A percentile compares a stretch with the other conserved stretches of the same genome.
Conservation (phyloP, 2,329 filamentous ascomycete species). For the Paraphaeosphaeria minitans region DNA sequence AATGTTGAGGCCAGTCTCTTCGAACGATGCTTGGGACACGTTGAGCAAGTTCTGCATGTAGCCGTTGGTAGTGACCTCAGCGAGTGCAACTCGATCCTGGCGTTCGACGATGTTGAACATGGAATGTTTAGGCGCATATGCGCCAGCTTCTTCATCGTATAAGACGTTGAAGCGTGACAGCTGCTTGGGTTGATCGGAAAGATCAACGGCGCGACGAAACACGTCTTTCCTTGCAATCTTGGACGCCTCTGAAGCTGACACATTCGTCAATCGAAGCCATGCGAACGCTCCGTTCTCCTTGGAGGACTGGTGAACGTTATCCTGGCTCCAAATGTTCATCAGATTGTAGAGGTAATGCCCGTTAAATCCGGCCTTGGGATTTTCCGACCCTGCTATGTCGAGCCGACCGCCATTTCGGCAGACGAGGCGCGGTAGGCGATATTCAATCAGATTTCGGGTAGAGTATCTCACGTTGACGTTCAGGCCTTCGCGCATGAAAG, state of each 20-base stretch:
- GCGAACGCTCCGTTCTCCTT: constrained; percentile 74
- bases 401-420: constrained; percentile 81
- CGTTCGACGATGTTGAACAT: constrained; percentile 81
- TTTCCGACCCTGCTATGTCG: constrained; percentile 73
- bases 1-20: constrained; percentile 72
- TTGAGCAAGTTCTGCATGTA: constrained; percentile 78
- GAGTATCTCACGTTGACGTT: constrained; percentile 85
- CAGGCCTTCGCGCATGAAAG: constrained; percentile 86
- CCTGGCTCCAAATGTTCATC: constrained; percentile 88
- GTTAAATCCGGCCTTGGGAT: constrained; percentile 77
- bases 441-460: constrained; percentile 83
- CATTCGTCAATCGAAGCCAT: constrained; percentile 86
- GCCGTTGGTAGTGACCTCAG: constrained; percentile 73
- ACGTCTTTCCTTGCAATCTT: constrained; percentile 70
- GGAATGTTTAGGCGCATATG: constrained; percentile 73
- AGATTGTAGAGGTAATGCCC: constrained; percentile 77
- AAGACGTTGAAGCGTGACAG: constrained; percentile 69
- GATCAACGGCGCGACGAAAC: constrained; percentile 73
- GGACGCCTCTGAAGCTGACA: constrained; percentile 74
- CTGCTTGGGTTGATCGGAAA: constrained; percentile 58
- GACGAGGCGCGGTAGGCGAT: constrained; percentile 79
- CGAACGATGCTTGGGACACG: constrained; percentile 69
- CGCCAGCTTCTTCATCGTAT: constrained; percentile 69
- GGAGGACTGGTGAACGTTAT: constrained; percentile 72
- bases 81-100: constrained; percentile 68